Evolutionary conservation across 495 filamentous ascomycete species (phyloP).

Genomic region (Hapsidospora chrysogenum): DNA sequence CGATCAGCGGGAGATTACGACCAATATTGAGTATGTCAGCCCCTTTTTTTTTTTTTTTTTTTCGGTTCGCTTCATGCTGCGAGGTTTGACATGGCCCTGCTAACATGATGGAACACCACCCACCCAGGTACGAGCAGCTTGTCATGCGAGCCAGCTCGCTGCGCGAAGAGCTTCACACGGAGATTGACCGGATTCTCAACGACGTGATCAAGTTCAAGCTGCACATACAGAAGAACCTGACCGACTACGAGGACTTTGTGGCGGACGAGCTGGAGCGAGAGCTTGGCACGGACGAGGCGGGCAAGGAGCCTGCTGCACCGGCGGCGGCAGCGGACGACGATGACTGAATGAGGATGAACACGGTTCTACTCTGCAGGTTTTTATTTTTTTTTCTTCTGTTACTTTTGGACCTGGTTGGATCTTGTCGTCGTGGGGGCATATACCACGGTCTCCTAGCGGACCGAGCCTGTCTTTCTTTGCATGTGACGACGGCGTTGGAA

Average conservation of each 20-base stretch:
- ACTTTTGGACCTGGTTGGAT: constrained; percentile 7
- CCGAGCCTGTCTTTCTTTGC: not conserved
- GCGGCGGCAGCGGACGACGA: constrained; percentile 12
- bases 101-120: constrained; percentile 4
- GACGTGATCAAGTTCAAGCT: constrained; percentile 98
- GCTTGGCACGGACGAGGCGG: constrained; percentile 35
- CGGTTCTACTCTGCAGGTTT: constrained; percentile 9
- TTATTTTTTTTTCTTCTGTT: constrained; percentile 3
- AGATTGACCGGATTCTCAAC: constrained; percentile 89
- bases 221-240: constrained; percentile 78
- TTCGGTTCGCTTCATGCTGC: not conserved
- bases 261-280: constrained; percentile 82
- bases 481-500: too few relatives aligned
- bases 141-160: constrained; percentile 67
- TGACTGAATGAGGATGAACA: constrained; percentile 2
- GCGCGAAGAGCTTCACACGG: constrained; percentile 86
- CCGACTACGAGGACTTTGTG: constrained; percentile 85
- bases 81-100: not conserved
- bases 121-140: constrained; percentile 66
- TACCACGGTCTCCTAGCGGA: not conserved
- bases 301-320: constrained; percentile 22
- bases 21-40: constrained; percentile 67
- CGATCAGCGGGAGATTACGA: constrained; percentile 93
- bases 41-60: too few relatives aligned
- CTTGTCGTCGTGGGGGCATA: not conserved